These are phyloP conservation scores for Colletotrichum caudatum DNA, from an alignment of 2,329 filamentous ascomycete genomes.

Conservation along the genomic window DNA sequence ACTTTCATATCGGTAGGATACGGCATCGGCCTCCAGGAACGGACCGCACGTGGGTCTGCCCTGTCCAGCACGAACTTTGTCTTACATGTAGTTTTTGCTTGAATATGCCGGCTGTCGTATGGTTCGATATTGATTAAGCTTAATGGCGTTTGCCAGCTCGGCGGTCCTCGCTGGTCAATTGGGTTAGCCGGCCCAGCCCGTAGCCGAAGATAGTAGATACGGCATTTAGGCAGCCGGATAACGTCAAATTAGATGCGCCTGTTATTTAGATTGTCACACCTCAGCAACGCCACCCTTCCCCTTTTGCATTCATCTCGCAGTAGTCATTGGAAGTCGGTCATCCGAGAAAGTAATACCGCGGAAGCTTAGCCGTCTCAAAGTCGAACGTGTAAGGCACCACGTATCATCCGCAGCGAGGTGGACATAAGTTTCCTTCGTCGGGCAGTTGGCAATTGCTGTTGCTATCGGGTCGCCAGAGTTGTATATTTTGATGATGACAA, in stretches of 20 bases:
- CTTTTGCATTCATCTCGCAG: background rate
- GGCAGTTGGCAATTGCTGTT: background rate
- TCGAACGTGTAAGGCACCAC: background rate
- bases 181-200: background rate
- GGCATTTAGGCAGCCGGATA: slow-evolving; percentile 28
- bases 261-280: slow-evolving; percentile 6
- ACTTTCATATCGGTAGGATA: background rate
- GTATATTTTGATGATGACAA: background rate
- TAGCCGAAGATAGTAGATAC: slow-evolving; percentile 6
- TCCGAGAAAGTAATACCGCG: background rate
- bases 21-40: background rate
- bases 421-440: background rate
- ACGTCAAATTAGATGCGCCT: slow-evolving; percentile 22
- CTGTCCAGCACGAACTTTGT: background rate
- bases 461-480: background rate
- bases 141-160: background rate
- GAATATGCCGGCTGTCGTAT: background rate
- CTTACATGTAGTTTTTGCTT: background rate
- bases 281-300: slow-evolving; percentile 1
- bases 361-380: background rate
- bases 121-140: slow-evolving; percentile 21
- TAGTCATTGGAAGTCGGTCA: background rate
- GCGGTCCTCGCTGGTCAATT: slow-evolving; percentile 16
- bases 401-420: no score
- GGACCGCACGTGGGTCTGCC: background rate